Conservation (phyloP, 257 asterid species). For the Paraleonurus japonicus region DNA sequence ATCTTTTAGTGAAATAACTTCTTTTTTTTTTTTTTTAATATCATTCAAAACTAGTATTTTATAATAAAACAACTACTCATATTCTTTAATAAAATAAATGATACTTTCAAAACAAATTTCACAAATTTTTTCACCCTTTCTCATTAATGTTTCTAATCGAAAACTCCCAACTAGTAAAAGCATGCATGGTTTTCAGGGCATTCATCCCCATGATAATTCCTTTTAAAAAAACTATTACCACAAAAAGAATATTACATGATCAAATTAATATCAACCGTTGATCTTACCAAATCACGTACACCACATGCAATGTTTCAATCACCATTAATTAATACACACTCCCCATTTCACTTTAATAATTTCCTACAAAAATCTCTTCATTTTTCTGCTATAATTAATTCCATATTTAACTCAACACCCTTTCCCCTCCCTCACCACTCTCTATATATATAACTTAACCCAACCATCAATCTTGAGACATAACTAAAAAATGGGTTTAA, state of each 20-base stretch:
- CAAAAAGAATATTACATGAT: not conserved
- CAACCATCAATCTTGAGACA: not conserved
- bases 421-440: slow-evolving; percentile 9
- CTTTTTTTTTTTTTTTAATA: too few species aligned
- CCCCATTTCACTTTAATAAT: too few species aligned
- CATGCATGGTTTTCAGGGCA: slow-evolving; percentile 26
- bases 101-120: too few species aligned
- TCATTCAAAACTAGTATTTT: too few species aligned
- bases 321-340: too few species aligned
- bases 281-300: not conserved
- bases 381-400: not conserved
- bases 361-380: not conserved
- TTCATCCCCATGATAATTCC: slow-evolving; percentile 13
- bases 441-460: not conserved
- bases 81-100: too few species aligned
- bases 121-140: too few species aligned
- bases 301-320: not conserved
- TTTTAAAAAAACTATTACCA: not conserved
- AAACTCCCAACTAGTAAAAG: too few species aligned
- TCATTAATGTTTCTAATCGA: too few species aligned
- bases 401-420: slow-evolving; percentile 6
- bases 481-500: slow-evolving; percentile 16
- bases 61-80: too few species aligned
- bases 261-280: too few species aligned
- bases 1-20: too few species aligned